Evolutionary conservation across 225 moss, liverwort and hornwort genomes (phyloP).

Genomic region (Sphagnum contortum): DNA sequence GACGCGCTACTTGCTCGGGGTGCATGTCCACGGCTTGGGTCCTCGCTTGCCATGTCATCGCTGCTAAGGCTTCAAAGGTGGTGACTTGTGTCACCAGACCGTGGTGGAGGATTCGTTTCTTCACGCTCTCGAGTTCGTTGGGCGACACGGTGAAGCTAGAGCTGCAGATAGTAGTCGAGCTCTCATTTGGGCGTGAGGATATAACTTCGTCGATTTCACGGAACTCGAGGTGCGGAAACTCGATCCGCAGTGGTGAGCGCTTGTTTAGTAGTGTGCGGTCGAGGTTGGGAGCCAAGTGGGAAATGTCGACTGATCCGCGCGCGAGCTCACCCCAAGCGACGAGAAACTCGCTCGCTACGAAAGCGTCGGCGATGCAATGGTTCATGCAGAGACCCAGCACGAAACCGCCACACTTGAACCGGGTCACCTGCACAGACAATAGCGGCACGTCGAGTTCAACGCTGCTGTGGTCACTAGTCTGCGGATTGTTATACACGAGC

Average conservation of each 20-base stretch:
- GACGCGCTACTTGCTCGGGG: constrained; percentile 8
- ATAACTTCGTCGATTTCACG: no score
- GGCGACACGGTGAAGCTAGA: no score
- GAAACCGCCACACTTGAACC: constrained; percentile 4
- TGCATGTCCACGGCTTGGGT: constrained; percentile 23
- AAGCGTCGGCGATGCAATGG: background rate
- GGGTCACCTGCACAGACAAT: background rate
- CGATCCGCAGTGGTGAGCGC: no score
- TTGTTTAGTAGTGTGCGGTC: no score
- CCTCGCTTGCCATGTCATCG: constrained; percentile 36
- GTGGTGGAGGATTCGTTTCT: no score
- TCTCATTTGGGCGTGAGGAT: no score
- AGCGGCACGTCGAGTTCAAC: background rate
- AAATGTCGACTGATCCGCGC: no score
- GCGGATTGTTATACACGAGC: background rate
- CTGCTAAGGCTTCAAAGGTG: constrained; percentile 15
- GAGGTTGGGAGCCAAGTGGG: no score
- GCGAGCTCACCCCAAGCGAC: background rate
- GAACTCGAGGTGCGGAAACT: no score
- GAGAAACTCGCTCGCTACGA: background rate
- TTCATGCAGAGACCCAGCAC: background rate
- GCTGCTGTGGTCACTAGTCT: background rate
- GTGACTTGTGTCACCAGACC: no score
- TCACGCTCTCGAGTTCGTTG: no score
- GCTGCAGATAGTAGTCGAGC: no score